phyloP scores from a whole-genome alignment of 805 yeast species.

The Kuraishia hungarica region DNA sequence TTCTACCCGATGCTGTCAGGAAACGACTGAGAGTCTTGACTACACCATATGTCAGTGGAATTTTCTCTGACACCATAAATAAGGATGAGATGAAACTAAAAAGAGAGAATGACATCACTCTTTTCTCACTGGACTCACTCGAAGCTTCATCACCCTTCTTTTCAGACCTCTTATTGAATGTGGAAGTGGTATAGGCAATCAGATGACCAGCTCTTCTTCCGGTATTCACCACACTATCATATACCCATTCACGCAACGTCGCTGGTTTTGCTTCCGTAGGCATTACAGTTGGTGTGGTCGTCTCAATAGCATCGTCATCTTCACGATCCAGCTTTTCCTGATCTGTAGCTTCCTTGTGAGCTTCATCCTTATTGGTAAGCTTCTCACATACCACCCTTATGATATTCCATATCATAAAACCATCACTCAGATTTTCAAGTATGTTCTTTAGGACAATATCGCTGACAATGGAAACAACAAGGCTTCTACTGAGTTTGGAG shows the following conservation, averaged over 20 bases:
- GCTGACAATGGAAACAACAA: slow-evolving; percentile 29
- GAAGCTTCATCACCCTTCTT: slow-evolving; percentile 4
- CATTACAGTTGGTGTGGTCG: too few relatives aligned
- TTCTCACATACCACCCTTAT: slow-evolving; percentile 13
- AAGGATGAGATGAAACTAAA: slow-evolving; percentile 14
- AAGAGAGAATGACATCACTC: slow-evolving; percentile 7
- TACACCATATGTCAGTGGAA: slow-evolving; percentile 11
- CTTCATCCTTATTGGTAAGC: neutral
- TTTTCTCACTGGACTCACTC: neutral
- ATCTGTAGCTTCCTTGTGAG: neutral
- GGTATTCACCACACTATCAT: slow-evolving; percentile 7
- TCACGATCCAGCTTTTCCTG: neutral
- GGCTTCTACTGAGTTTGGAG: slow-evolving; percentile 28
- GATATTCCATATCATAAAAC: slow-evolving; percentile 43
- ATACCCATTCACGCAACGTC: neutral
- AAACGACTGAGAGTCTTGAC: slow-evolving; percentile 5
- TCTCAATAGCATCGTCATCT: neutral
- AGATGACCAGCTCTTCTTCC: slow-evolving; percentile 15
- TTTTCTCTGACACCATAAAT: slow-evolving; percentile 7
- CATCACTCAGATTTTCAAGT: slow-evolving; percentile 36
- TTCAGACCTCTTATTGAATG: slow-evolving; percentile 7
- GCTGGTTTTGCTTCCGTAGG: neutral
- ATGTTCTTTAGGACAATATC: slow-evolving; percentile 33
- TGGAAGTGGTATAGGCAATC: slow-evolving; percentile 21
- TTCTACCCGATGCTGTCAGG: slow-evolving; percentile 8